A percentile compares a stretch with the other conserved stretches of the same genome.
phyloP scores from a whole-genome alignment of 1,284 basidiomycete species.

The Volvariella volvacea region DNA sequence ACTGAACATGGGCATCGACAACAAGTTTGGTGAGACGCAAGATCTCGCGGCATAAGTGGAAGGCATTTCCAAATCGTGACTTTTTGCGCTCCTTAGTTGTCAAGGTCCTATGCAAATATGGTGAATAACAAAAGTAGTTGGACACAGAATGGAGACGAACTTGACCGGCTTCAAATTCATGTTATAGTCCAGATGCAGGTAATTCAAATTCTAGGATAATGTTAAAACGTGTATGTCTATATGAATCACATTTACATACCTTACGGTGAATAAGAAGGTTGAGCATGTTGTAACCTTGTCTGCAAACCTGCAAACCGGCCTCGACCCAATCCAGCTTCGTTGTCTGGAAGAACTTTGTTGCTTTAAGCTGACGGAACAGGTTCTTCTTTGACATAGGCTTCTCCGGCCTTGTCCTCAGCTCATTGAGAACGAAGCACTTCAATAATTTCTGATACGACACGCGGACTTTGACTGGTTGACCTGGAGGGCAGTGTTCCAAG shows the following conservation, averaged over 20 bases:
- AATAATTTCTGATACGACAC: conserved; percentile 99
- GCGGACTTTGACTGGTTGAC: conserved; percentile 95
- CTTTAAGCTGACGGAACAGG: conserved; percentile 91
- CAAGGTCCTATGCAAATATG: conserved; percentile 70
- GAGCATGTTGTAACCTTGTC: conserved; percentile 99
- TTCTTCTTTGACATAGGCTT: conserved; percentile 99
- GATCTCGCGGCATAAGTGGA: conserved; percentile 97
- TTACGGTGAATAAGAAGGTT: conserved; percentile 99
- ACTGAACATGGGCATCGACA: conserved; percentile 98
- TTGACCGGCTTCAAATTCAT: conserved; percentile 98
- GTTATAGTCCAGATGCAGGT: conserved; percentile 90
- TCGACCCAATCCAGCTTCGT: conserved; percentile 99
- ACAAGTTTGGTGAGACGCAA: conserved; percentile 96
- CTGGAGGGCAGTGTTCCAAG: conserved; percentile 95
- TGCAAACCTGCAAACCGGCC: conserved; percentile 95
- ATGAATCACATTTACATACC: conserved; percentile 30
- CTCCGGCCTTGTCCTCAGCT: conserved; percentile 82
- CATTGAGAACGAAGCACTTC: conserved; percentile 95
- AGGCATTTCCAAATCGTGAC: conserved; percentile 99
- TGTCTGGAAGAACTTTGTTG: conserved; percentile 99
- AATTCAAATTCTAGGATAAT: conserved; percentile 78
- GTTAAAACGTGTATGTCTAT: neutral
- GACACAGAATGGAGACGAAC: no score
- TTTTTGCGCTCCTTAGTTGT: conserved; percentile 99
- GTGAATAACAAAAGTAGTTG: no score